A percentile compares a stretch with the other conserved stretches of the same genome.
These are phyloP conservation scores for Cucurbitaria berberidis DNA, from an alignment of 2,329 filamentous ascomycete genomes.

Conservation along the genomic window DNA sequence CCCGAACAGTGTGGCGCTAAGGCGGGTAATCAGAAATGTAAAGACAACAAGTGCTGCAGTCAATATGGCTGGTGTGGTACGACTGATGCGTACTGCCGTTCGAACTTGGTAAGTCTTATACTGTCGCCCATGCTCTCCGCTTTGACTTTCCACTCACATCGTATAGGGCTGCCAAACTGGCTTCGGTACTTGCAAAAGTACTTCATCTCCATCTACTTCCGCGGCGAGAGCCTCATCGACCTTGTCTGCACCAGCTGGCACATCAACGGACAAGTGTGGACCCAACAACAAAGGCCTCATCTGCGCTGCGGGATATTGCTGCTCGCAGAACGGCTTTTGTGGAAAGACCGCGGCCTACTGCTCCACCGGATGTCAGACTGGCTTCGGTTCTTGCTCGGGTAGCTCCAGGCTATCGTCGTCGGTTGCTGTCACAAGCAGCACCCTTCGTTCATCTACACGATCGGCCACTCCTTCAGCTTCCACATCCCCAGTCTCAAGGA, in stretches of 20 bases:
- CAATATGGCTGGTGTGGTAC: conserved; percentile 36
- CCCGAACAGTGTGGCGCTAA: conserved; percentile 1
- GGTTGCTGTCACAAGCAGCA: not conserved
- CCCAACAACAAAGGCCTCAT: conserved; percentile 26
- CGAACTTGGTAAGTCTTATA: not conserved
- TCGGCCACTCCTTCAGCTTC: not conserved
- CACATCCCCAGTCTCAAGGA: not conserved
- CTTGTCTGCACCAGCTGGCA: not conserved
- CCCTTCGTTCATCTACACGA: not conserved
- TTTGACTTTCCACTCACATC: not conserved
- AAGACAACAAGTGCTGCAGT: conserved; percentile 47
- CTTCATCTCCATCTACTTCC: not conserved
- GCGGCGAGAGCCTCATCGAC: not conserved
- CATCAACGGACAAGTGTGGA: conserved; percentile 1
- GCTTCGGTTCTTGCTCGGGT: conserved; percentile 29
- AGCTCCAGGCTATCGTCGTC: not conserved
- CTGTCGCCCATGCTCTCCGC: not conserved
- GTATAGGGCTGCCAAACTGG: conserved; percentile 27
- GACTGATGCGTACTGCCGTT: conserved; percentile 22
- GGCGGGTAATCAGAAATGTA: conserved; percentile 1
- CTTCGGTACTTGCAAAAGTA: conserved; percentile 27
- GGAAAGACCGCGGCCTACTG: conserved; percentile 32
- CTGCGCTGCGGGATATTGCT: conserved; percentile 53
- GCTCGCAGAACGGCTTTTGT: conserved; percentile 51
- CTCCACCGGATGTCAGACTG: conserved; percentile 32